Percentiles rank a stretch among this genome's conserved stretches.
phyloP scores from a whole-genome alignment of 2,329 filamentous ascomycete genomes.

The Venturia oleaginea region DNA sequence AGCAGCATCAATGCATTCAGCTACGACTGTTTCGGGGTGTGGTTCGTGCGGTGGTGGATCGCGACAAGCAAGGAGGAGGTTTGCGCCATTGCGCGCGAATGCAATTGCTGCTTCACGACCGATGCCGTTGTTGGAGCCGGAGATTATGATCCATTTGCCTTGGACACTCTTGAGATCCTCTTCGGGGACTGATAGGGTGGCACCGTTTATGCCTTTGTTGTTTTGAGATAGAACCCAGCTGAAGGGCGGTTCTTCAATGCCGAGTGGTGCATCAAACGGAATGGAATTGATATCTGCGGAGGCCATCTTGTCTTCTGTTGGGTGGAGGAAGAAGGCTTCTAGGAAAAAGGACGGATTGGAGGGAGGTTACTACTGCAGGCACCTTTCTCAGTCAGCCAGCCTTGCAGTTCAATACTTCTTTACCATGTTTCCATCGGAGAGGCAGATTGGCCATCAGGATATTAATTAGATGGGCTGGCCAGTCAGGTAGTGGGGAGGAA shows the following conservation, averaged over 20 bases:
- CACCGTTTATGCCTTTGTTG: constrained; percentile 11
- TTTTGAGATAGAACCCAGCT: constrained; percentile 14
- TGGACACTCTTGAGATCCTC: constrained; percentile 15
- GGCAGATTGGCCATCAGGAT: neutral
- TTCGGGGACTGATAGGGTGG: neutral
- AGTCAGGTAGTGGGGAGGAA: neutral
- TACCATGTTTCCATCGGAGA: neutral
- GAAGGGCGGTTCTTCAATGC: constrained; percentile 7
- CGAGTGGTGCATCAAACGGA: constrained; percentile 14
- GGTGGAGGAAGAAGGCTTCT: neutral
- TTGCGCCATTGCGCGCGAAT: constrained; percentile 22
- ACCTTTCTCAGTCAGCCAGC: neutral
- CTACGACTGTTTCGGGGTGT: constrained; percentile 19
- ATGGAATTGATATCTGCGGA: constrained; percentile 14
- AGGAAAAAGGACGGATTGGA: neutral
- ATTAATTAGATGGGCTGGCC: neutral
- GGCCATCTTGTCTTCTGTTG: neutral
- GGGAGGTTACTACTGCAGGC: neutral
- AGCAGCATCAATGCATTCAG: constrained; percentile 18
- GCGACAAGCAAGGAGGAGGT: constrained; percentile 22
- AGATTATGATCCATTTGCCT: constrained; percentile 18
- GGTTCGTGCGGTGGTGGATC: constrained; percentile 19
- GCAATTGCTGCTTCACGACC: constrained; percentile 20
- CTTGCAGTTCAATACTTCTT: constrained; percentile 4
- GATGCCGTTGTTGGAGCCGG: constrained; percentile 22